phyloP scores from a whole-genome alignment of 371 early-diverging fungal genomes.

The Coemansia sp. region DNA sequence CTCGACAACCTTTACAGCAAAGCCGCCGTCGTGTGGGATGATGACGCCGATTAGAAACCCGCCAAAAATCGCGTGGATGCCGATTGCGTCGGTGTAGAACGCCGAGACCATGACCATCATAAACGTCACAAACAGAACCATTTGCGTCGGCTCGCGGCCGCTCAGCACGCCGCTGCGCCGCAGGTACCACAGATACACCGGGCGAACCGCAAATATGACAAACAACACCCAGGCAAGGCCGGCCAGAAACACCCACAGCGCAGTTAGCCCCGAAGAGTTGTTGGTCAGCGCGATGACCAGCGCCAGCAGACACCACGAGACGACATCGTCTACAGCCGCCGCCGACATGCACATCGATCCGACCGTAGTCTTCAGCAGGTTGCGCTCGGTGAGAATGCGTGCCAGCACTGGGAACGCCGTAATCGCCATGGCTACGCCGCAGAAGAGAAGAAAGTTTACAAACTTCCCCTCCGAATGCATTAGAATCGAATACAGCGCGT shows the following conservation, averaged over 20 bases:
- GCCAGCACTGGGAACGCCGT: slow-evolving; percentile 94
- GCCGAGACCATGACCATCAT: slow-evolving; percentile 65
- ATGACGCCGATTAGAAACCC: slow-evolving; percentile 85
- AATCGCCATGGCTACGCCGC: slow-evolving; percentile 88
- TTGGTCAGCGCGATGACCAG: slow-evolving; percentile 78
- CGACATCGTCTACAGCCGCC: slow-evolving; percentile 85
- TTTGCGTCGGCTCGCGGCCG: slow-evolving; percentile 54
- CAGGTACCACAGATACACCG: slow-evolving; percentile 51
- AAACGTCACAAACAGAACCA: slow-evolving; percentile 68
- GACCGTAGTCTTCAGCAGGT: slow-evolving; percentile 76
- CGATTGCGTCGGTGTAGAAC: slow-evolving; percentile 83
- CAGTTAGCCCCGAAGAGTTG: slow-evolving; percentile 61
- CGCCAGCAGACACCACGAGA: slow-evolving; percentile 83
- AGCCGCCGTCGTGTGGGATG: slow-evolving; percentile 85
- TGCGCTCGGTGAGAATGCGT: slow-evolving; percentile 85
- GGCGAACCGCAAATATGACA: slow-evolving; percentile 61
- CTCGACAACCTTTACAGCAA: slow-evolving; percentile 83
- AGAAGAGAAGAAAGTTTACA: slow-evolving; percentile 73
- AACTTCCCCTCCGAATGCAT: slow-evolving; percentile 55
- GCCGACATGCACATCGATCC: slow-evolving; percentile 83
- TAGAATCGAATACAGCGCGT: slow-evolving; percentile 63
- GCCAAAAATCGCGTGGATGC: slow-evolving; percentile 92
- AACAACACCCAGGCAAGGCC: slow-evolving; percentile 63
- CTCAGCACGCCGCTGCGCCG: slow-evolving; percentile 37
- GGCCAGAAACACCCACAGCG: slow-evolving; percentile 70